Evolutionary conservation across 441 rosid species (phyloP), one percentile per base, ranked within the genome.

Genomic region (Aquilaria agallochum): DNA sequence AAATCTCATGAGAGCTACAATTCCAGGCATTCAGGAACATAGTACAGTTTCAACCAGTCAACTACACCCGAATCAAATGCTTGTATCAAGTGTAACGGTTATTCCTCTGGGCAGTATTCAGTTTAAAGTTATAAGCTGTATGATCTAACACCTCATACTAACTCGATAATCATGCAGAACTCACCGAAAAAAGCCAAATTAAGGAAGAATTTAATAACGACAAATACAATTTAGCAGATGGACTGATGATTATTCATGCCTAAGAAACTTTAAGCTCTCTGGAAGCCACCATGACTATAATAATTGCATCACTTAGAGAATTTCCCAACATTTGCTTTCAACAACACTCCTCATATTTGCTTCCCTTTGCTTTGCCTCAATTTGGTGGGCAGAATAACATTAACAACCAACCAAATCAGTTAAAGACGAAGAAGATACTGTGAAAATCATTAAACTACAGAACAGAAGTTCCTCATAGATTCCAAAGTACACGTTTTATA

Each of bases 21-120:
- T 83, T 92, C 96, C 88, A 92, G 31, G 96, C 96, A 48, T 87
- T 92, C 65, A 79, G 77, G 74, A 95, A 87, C 50, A 90, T 92
- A 8, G 94, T 81, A 69, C 92, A 82, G 76, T 83, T 20, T 87
- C 63, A 95, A 68, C 96, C 99, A 92, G 69, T 87, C 96, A n/a
- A 87, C 72, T 50, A 64, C 47, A 15, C 85, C 85, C n/a, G 85
- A 76, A 68, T 89, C 90, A 71, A 92, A 82, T 63, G 73, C 89
- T 98, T 90, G 89, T 68, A 59, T 53, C 74, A 71, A 68, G 55
- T 31, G 9, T 65, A 58, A 34, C 45, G 15, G 62, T 71, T 67
- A 63, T 53, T 46, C 27, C 11, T 27, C 13, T 50, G 5, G 13
- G 42, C 34, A 44, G 56, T 34, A 56, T 67, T 33, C 1, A 36